These are phyloP conservation scores for Stramenopiles sp. DNA, from an alignment of 352 stramenopile species.

Conservation along the genomic window DNA sequence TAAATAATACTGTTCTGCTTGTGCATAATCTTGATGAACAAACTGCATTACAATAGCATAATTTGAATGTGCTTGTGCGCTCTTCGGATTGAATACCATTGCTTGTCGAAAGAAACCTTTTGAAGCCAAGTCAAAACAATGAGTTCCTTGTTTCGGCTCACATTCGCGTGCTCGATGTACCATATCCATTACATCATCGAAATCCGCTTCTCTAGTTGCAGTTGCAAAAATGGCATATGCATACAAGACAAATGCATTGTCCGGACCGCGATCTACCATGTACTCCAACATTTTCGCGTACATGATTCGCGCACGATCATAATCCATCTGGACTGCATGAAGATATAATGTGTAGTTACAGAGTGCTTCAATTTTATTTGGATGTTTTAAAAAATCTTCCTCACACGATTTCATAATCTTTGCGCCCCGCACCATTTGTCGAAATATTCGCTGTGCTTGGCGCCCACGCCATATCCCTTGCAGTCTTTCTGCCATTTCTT, in stretches of 20 bases:
- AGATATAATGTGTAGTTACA: slow-evolving; percentile 55
- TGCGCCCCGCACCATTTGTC: slow-evolving; percentile 37
- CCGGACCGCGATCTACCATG: slow-evolving; percentile 45
- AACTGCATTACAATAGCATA: slow-evolving; percentile 43
- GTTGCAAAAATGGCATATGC: slow-evolving; percentile 46
- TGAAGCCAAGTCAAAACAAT: slow-evolving; percentile 41
- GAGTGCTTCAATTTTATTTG: slow-evolving; percentile 41
- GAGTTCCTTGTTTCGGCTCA: slow-evolving; percentile 27
- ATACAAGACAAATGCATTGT: slow-evolving; percentile 49
- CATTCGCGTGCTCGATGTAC: slow-evolving; percentile 38
- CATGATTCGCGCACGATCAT: slow-evolving; percentile 41
- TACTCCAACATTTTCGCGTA: slow-evolving; percentile 39
- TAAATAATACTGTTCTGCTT: slow-evolving; percentile 38
- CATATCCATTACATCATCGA: slow-evolving; percentile 32
- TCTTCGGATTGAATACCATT: slow-evolving; percentile 34
- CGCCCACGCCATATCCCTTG: slow-evolving; percentile 36
- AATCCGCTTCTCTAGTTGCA: slow-evolving; percentile 43
- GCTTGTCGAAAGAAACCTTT: slow-evolving; percentile 48
- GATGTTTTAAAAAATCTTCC: slow-evolving; percentile 42
- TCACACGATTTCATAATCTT: slow-evolving; percentile 42
- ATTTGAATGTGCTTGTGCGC: slow-evolving; percentile 38
- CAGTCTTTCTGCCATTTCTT: slow-evolving; percentile 27
- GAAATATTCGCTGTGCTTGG: slow-evolving; percentile 32
- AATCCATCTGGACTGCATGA: slow-evolving; percentile 45
- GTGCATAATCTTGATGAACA: slow-evolving; percentile 27